These are phyloP conservation scores for Bremia lactucae DNA, from an alignment of 352 stramenopile genomes.

Conservation along the genomic window DNA sequence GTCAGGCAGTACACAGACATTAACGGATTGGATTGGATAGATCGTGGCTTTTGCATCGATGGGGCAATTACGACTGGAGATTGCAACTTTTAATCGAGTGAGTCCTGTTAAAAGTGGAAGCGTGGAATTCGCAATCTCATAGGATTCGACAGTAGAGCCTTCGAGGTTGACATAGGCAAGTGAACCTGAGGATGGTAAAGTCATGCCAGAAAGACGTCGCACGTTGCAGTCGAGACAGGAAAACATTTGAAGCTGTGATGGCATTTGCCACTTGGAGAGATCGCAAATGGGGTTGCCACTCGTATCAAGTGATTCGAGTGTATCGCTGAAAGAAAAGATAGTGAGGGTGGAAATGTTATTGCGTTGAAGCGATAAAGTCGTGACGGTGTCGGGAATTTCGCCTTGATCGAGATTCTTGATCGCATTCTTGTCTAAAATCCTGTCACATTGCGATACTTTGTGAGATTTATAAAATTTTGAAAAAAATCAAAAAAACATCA, in stretches of 20 bases:
- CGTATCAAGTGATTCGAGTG: conserved; percentile 15
- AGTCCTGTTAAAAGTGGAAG: conserved; percentile 9
- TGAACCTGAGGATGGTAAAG: conserved; percentile 14
- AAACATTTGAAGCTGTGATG: conserved; percentile 19
- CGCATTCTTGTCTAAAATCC: conserved; percentile 19
- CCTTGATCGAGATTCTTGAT: conserved; percentile 7
- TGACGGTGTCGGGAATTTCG: conserved; percentile 17
- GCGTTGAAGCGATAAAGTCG: conserved; percentile 17
- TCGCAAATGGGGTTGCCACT: conserved; percentile 20
- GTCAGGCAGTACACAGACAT: conserved; percentile 28
- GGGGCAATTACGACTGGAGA: conserved; percentile 17
- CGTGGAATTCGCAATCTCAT: conserved; percentile 18
- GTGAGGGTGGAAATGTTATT: conserved; percentile 16
- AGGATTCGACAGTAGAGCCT: conserved; percentile 17
- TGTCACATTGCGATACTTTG: conserved; percentile 1
- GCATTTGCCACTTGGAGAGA: conserved; percentile 26
- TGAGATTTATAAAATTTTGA: no score
- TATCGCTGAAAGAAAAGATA: conserved; percentile 18
- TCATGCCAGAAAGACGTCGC: conserved; percentile 18
- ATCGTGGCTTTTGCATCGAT: conserved; percentile 15
- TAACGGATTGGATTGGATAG: conserved; percentile 9
- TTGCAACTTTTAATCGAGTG: conserved; percentile 8
- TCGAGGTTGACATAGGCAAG: conserved; percentile 19
- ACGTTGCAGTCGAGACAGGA: conserved; percentile 22
- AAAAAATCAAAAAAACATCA: not conserved